A percentile compares a stretch with the other conserved stretches of the same genome.
Conservation (phyloP, 2,329 filamentous ascomycete genomes). For the Fusarium sp. region DNA sequence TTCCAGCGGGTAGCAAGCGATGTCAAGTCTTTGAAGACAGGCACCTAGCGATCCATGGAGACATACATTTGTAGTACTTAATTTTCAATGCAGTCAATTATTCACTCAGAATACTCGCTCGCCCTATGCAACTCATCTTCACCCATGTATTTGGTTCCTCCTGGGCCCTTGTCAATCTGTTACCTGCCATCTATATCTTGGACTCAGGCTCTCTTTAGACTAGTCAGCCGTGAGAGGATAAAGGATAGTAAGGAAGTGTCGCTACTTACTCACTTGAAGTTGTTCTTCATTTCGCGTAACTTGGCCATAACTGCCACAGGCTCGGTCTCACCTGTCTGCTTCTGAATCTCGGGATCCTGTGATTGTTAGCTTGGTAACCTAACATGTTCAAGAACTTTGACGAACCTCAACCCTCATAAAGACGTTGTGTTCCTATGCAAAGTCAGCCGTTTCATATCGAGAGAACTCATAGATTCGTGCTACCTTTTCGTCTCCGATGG, state of each 20-base stretch:
- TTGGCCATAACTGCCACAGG: slow-evolving; percentile 86
- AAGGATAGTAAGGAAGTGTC: background rate
- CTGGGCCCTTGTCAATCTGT: background rate
- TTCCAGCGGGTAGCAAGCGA: slow-evolving; percentile 48
- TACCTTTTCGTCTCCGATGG: slow-evolving; percentile 97
- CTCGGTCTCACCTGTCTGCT: slow-evolving; percentile 82
- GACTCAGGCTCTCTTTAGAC: slow-evolving; percentile 35
- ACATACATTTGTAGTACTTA: slow-evolving; percentile 40
- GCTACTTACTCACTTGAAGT: slow-evolving; percentile 66
- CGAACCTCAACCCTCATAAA: slow-evolving; percentile 90
- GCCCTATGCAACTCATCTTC: background rate
- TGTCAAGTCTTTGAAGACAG: slow-evolving; percentile 36
- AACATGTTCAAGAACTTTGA: slow-evolving; percentile 11
- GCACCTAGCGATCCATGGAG: slow-evolving; percentile 51
- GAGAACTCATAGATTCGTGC: slow-evolving; percentile 2
- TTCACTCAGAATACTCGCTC: slow-evolving; percentile 1
- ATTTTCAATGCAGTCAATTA: background rate
- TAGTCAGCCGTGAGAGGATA: background rate
- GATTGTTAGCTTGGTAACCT: background rate
- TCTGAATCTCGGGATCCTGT: slow-evolving; percentile 84
- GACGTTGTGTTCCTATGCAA: slow-evolving; percentile 84
- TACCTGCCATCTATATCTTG: slow-evolving; percentile 45
- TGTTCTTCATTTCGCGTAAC: slow-evolving; percentile 91
- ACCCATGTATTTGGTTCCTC: background rate
- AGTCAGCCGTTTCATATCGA: background rate